These are phyloP conservation scores for Esteya vermicola DNA, from an alignment of 2,329 filamentous ascomycete species.

Conservation along the genomic window DNA sequence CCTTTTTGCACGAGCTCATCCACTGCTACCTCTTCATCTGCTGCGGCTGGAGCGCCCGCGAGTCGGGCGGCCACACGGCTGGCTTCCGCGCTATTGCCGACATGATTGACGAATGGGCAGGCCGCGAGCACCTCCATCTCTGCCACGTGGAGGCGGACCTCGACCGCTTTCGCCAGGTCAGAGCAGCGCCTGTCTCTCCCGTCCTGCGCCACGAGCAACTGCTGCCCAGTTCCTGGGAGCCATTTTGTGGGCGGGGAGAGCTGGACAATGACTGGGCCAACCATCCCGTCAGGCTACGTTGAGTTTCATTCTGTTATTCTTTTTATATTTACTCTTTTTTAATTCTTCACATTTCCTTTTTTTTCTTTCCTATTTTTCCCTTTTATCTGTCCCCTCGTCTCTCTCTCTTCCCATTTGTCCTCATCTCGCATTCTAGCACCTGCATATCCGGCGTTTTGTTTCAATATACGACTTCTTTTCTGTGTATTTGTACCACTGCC, in stretches of 20 bases:
- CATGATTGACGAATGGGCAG: conserved; percentile 48
- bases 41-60: conserved; percentile 42
- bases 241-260: too few relatives aligned
- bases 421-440: too few relatives aligned
- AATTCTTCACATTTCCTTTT: neutral
- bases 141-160: conserved; percentile 49
- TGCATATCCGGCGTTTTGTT: neutral
- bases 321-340: too few relatives aligned
- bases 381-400: too few relatives aligned
- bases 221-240: too few relatives aligned
- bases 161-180: conserved; percentile 12
- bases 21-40: conserved; percentile 52
- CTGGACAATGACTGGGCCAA: too few relatives aligned
- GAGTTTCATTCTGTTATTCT: neutral
- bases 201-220: too few relatives aligned
- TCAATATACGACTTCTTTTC: neutral
- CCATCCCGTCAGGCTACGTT: too few relatives aligned
- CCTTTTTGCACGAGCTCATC: conserved; percentile 53
- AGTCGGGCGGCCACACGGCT: conserved; percentile 43
- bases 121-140: conserved; percentile 37
- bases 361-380: neutral
- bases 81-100: conserved; percentile 45
- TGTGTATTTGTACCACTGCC: too few relatives aligned
- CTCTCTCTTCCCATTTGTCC: neutral
- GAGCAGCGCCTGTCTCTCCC: neutral